A percentile compares a stretch with the other conserved stretches of the same genome.
Evolutionary conservation across 441 rosid genomes (phyloP).

Genomic region (Daphne laureola): DNA sequence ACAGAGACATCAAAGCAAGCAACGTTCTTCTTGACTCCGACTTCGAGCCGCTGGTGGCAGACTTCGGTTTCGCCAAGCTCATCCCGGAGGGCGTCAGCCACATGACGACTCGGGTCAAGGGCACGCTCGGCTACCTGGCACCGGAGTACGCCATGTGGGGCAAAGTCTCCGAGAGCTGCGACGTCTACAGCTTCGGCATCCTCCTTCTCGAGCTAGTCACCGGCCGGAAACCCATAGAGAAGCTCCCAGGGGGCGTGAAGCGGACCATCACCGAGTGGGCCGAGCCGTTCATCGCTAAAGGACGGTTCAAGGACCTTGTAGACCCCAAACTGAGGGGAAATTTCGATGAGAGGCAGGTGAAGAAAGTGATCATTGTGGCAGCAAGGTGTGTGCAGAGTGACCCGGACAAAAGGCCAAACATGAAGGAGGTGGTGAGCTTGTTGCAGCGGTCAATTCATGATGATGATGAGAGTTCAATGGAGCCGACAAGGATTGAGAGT

Average conservation of each 20-base stretch:
- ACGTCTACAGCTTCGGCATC: conserved; percentile 60
- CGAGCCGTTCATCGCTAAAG: conserved; percentile 34
- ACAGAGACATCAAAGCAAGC: conserved; percentile 59
- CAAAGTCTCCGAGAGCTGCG: conserved; percentile 44
- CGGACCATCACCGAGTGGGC: conserved; percentile 52
- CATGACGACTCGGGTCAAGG: conserved; percentile 43
- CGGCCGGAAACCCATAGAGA: conserved; percentile 52
- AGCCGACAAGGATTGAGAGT: conserved; percentile 33
- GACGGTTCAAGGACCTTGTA: conserved; percentile 25
- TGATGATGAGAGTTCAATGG: conserved; percentile 22
- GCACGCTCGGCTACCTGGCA: conserved; percentile 44
- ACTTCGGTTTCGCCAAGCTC: conserved; percentile 61
- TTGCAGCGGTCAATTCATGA: conserved; percentile 26
- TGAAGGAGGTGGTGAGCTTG: conserved; percentile 44
- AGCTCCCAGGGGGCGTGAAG: conserved; percentile 42
- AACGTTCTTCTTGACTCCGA: conserved; percentile 46
- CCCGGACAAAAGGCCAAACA: conserved; percentile 49
- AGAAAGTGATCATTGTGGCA: conserved; percentile 32
- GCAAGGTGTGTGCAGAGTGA: conserved; percentile 37
- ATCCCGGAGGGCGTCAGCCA: conserved; percentile 53
- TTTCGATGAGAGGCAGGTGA: conserved; percentile 35
- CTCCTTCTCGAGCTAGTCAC: conserved; percentile 44
- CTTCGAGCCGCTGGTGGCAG: conserved; percentile 45
- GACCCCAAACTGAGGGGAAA: conserved; percentile 38
- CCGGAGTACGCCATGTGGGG: conserved; percentile 63